Conservation (phyloP, 2,329 filamentous ascomycete species). For the Harringtonia aguacate region DNA sequence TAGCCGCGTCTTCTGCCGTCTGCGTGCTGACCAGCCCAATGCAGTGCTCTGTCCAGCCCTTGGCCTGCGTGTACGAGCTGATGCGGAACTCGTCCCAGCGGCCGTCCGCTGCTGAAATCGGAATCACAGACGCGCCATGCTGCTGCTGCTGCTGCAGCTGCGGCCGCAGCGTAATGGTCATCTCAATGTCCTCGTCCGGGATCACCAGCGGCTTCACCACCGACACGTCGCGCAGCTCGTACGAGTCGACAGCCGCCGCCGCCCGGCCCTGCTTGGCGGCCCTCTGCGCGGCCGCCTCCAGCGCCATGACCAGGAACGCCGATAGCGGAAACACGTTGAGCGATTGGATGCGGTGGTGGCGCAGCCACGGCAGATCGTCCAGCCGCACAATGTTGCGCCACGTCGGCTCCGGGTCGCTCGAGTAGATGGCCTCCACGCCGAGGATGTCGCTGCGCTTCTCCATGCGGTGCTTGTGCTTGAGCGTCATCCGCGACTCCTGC, state of each 20-base stretch:
- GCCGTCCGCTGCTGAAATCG: too few relatives aligned
- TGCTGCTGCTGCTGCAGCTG: too few relatives aligned
- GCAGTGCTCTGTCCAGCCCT: slow-evolving; percentile 49
- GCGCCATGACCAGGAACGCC: slow-evolving; percentile 39
- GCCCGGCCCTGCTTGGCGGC: slow-evolving; percentile 8
- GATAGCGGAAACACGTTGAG: slow-evolving; percentile 44
- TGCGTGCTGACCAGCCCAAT: slow-evolving; percentile 36
- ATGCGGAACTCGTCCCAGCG: slow-evolving; percentile 50
- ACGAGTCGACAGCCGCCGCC: too few relatives aligned
- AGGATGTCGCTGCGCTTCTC: slow-evolving; percentile 25
- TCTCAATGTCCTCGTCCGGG: too few relatives aligned
- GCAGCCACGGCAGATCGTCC: slow-evolving; percentile 44
- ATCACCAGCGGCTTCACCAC: too few relatives aligned
- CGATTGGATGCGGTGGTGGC: slow-evolving; percentile 47
- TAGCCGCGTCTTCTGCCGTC: slow-evolving; percentile 18
- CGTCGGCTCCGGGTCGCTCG: slow-evolving; percentile 32
- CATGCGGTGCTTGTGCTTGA: slow-evolving; percentile 17
- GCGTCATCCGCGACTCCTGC: slow-evolving; percentile 34
- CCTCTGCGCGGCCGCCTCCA: slow-evolving; percentile 33
- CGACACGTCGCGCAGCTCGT: too few relatives aligned
- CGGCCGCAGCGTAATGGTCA: too few relatives aligned
- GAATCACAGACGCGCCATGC: too few relatives aligned
- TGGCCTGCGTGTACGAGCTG: slow-evolving; percentile 37
- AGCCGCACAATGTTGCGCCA: slow-evolving; percentile 38
- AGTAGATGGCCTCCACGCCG: slow-evolving; percentile 31